A percentile compares a stretch with the other conserved stretches of the same genome.
These are phyloP conservation scores for Calonectria honghensis DNA, from an alignment of 2,329 filamentous ascomycete species.

Conservation along the genomic window DNA sequence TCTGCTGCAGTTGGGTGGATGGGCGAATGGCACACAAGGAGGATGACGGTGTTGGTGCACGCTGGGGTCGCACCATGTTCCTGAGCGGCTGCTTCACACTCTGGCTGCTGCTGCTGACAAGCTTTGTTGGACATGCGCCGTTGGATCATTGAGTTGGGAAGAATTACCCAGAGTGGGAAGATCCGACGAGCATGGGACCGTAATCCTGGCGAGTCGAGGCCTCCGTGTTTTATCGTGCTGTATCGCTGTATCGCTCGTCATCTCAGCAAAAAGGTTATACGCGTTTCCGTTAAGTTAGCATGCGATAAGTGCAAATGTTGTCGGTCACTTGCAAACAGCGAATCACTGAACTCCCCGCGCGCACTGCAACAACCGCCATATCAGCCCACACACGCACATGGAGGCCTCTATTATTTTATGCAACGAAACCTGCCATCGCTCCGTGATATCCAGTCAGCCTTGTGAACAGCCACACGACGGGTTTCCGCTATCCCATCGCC, in stretches of 20 bases:
- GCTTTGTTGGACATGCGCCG: not conserved
- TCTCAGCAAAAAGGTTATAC: not conserved
- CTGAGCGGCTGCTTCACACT: not conserved
- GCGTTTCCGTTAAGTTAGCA: not conserved
- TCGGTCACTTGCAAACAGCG: conserved; percentile 2
- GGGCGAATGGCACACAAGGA: conserved; percentile 28
- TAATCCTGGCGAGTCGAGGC: not conserved
- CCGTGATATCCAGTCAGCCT: conserved; percentile 27
- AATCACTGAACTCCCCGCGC: not conserved
- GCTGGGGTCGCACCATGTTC: not conserved
- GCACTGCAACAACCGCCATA: not conserved
- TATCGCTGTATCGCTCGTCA: not conserved
- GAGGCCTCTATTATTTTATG: not conserved
- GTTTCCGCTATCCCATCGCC: not conserved
- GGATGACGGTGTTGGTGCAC: conserved; percentile 16
- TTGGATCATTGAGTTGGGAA: not conserved
- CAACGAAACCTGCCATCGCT: not conserved
- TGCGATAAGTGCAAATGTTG: not conserved
- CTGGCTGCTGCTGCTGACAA: conserved; percentile 5
- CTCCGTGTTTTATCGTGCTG: conserved; percentile 5
- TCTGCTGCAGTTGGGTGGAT: not conserved
- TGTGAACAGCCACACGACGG: conserved; percentile 11
- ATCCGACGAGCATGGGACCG: not conserved
- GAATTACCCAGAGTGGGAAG: not conserved
- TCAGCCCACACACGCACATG: not conserved